Base-by-base conservation (phyloP, 345 rosid species). In the Sisymbrium irio region DNA sequence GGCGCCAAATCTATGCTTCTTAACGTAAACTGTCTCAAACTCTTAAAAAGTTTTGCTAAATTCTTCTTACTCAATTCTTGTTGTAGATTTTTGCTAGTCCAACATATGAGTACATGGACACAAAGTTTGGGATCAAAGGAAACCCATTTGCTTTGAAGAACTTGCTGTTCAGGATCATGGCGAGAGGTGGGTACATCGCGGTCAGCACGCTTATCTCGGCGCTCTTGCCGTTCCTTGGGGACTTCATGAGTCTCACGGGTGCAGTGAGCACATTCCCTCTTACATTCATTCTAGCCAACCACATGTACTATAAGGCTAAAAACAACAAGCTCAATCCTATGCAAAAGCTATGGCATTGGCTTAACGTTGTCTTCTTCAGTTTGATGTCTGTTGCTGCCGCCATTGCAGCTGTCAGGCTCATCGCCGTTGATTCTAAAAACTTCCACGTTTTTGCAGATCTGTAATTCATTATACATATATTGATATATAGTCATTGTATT, bases 181-280 rank as follows among this genome's bases (percentile, higher is more conserved):
- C 91, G 2, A 78, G 97, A 80, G 97, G 99, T 0, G 85, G 98
- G 18, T 90, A 92, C 81, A 82, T 95, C 1, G 44, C 82, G 4
- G 49, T 95, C 9, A 92, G 83, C 76, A 92, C 98, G 0, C 77
- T 95, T 25, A 75, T 95, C 17, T 80, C 98, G 0, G 98, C 99
- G 18, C 88, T 87, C 45, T 82, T 95, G 15, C 99, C 99, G 0
- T 95, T 95, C 79, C 80, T 95, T 0, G 96, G 99, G 18, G 98
- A 95, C 70, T 95, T 92, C 55, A 84, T 85, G 93, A 95, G 96
- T 78, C 88, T 90, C 14, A 89, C 94, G 0, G 99, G 98, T 55
- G 99, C 96, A 3, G 71, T 92, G 63, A 90, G 98, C 81, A 89
- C 92, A n/a, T 85, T 92, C 68, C 99, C 97, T 4, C 85, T 95